Conservation (phyloP, 192 early-diverging fungal species). For the Chytriomyces sp. region DNA sequence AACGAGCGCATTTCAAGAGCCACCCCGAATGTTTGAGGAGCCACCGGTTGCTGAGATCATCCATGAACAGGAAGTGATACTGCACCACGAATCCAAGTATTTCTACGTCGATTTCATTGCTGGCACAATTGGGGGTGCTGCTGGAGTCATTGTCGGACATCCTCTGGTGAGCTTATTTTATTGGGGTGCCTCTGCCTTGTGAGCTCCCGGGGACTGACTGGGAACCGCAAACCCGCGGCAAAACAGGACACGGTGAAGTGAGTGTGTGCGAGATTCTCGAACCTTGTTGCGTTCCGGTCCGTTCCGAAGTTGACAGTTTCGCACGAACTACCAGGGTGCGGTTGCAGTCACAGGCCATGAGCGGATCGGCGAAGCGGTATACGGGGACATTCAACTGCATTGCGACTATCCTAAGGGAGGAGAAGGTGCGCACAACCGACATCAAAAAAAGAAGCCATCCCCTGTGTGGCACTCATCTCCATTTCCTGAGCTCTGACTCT, state of each 20-base stretch:
- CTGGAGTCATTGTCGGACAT: slow-evolving; percentile 55
- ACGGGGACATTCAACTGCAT: slow-evolving; percentile 28
- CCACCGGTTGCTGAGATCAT: no score
- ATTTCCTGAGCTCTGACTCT: not conserved
- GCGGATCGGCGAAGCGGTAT: not conserved
- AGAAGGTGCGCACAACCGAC: slow-evolving; percentile 22
- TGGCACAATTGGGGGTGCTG: slow-evolving; percentile 39
- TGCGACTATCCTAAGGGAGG: slow-evolving; percentile 41
- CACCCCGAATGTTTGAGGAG: no score
- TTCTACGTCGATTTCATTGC: slow-evolving; percentile 31
- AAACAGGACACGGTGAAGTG: slow-evolving; percentile 55
- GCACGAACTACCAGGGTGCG: not conserved
- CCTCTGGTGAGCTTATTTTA: slow-evolving; percentile 42
- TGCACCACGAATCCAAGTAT: no score
- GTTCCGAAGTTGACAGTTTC: not conserved
- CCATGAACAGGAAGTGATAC: no score
- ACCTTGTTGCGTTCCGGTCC: not conserved
- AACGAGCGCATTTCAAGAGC: no score
- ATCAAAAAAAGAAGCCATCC: not conserved
- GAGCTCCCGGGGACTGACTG: no score
- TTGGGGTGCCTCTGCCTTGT: not conserved
- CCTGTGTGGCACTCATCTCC: not conserved
- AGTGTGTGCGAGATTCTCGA: not conserved
- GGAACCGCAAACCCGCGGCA: not conserved
- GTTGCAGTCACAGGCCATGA: not conserved